These are phyloP conservation scores for Osmanthus fragrans DNA, from an alignment of 257 asterid species.

Conservation along the genomic window DNA sequence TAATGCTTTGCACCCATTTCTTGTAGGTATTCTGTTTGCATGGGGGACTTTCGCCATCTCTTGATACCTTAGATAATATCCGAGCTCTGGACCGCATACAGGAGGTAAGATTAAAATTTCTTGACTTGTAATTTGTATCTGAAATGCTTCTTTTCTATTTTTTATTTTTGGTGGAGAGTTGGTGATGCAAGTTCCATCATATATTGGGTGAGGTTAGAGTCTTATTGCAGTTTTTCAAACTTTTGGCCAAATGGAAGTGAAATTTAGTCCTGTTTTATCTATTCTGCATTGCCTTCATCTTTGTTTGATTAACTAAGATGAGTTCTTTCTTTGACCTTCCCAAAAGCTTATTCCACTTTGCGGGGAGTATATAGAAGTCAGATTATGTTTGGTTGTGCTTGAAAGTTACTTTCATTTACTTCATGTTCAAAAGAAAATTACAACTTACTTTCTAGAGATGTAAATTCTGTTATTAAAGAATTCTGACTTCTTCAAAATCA, in stretches of 20 bases:
- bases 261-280: neutral
- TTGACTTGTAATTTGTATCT: neutral
- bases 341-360: no score
- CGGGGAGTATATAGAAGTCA: no score
- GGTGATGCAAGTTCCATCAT: neutral
- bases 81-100: constrained; percentile 94
- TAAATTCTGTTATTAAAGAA: neutral
- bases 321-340: no score
- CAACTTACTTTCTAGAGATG: neutral
- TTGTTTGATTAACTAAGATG: neutral
- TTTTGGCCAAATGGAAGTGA: neutral
- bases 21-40: constrained; percentile 89
- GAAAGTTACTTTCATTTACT: neutral
- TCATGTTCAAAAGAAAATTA: no score
- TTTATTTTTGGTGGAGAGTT: neutral
- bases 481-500: neutral
- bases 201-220: neutral
- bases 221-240: neutral
- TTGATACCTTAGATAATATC: constrained; percentile 87
- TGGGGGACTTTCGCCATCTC: constrained; percentile 98
- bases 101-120: constrained; percentile 48
- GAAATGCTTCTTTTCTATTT: neutral
- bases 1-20: constrained; percentile 25
- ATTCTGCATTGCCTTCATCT: neutral
- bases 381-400: neutral